phyloP scores from a whole-genome alignment of 1,139 yeast genomes.

The Pichia sp. region DNA sequence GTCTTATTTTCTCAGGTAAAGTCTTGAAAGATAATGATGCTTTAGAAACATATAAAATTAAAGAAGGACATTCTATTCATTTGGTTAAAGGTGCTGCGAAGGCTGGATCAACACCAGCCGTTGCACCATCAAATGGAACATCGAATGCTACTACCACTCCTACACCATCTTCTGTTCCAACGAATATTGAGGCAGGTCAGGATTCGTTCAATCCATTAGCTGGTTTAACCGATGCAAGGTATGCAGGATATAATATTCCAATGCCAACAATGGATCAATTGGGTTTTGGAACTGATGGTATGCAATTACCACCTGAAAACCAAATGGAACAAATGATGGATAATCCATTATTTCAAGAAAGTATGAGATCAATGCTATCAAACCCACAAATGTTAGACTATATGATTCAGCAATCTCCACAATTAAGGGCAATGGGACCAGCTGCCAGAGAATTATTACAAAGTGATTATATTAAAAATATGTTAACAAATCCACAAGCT shows the following conservation, averaged over 20 bases:
- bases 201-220: constrained; percentile 88
- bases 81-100: constrained; percentile 64
- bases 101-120: constrained; percentile 5
- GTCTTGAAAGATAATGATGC: constrained; percentile 82
- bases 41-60: constrained; percentile 69
- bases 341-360: constrained; percentile 72
- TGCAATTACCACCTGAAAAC: constrained; percentile 70
- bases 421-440: constrained; percentile 80
- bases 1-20: constrained; percentile 89
- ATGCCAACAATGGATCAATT: constrained; percentile 62
- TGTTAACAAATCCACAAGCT: constrained; percentile 81
- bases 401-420: constrained; percentile 78
- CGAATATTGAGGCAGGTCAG: constrained; percentile 79
- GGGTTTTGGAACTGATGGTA: constrained; percentile 89
- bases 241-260: constrained; percentile 79
- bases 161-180: constrained; percentile 43
- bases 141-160: constrained; percentile 24
- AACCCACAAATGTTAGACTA: constrained; percentile 81
- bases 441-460: constrained; percentile 82
- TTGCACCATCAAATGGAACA: constrained; percentile 15
- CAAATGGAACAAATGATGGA: constrained; percentile 70
- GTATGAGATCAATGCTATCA: constrained; percentile 69
- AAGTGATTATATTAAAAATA: constrained; percentile 75
- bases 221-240: constrained; percentile 89
- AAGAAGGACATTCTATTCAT: constrained; percentile 82